These are phyloP conservation scores for Endothia cerciana DNA, from an alignment of 2,329 filamentous ascomycete species.

Conservation along the genomic window DNA sequence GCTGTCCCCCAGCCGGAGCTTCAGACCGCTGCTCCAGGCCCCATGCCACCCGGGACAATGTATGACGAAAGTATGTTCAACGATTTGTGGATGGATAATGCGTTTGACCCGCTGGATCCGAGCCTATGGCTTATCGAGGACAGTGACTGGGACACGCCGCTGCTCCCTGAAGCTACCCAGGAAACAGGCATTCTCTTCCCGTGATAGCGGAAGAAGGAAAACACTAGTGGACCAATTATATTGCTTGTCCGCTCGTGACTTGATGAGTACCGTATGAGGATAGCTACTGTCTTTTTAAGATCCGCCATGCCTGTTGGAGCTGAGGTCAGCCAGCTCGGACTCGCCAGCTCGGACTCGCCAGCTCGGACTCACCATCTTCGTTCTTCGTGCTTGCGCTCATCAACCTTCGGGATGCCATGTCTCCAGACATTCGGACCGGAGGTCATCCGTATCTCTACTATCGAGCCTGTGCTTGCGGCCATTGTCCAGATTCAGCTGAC, in stretches of 20 bases:
- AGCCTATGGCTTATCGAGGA: slow-evolving; percentile 31
- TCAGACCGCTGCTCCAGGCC: slow-evolving; percentile 11
- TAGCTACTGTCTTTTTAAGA: not conserved
- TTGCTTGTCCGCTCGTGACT: not conserved
- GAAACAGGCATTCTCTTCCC: not conserved
- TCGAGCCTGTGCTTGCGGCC: not conserved
- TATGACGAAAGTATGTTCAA: slow-evolving; percentile 27
- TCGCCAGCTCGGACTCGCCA: not conserved
- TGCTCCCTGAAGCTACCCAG: slow-evolving; percentile 7
- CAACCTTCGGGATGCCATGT: not conserved
- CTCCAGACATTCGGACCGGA: not conserved
- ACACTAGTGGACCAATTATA: too few species aligned
- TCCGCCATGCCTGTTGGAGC: not conserved
- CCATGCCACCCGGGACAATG: slow-evolving; percentile 13
- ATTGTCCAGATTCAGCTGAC: not conserved
- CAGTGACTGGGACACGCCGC: slow-evolving; percentile 17
- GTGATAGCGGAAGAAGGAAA: not conserved
- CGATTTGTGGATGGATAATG: slow-evolving; percentile 29
- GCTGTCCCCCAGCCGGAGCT: slow-evolving; percentile 13
- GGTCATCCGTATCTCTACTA: not conserved
- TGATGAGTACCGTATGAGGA: not conserved
- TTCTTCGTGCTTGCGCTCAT: not conserved
- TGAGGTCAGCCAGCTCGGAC: not conserved
- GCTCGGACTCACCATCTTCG: not conserved
- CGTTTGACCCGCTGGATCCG: slow-evolving; percentile 32